Conservation (phyloP, 176 grass and related monocot species). For the Ensete glaucum region DNA sequence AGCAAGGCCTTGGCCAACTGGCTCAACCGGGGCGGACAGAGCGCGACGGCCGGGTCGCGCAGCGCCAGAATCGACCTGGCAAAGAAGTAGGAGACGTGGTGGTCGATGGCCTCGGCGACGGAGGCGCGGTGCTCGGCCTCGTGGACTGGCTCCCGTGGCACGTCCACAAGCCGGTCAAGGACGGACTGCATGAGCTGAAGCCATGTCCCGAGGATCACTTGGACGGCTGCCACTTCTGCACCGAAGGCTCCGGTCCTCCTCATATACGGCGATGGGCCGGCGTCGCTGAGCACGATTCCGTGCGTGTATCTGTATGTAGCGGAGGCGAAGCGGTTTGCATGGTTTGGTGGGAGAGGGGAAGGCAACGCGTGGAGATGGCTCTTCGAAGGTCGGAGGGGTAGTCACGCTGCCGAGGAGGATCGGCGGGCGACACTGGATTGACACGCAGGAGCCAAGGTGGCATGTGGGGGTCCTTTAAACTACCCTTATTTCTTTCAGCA, state of each 20-base stretch:
- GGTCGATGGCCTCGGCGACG: slow-evolving; percentile 1
- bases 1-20: slow-evolving; percentile 2
- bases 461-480: no score
- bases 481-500: no score
- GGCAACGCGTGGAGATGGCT: neutral
- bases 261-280: neutral
- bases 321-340: neutral
- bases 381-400: no score
- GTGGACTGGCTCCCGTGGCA: neutral
- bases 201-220: slow-evolving; percentile 1
- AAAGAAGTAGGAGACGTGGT: slow-evolving; percentile 2
- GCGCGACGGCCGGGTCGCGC: slow-evolving; percentile 6
- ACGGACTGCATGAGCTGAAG: neutral
- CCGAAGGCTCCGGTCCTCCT: neutral
- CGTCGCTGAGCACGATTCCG: no score
- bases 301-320: neutral
- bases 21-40: slow-evolving; percentile 15
- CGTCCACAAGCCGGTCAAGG: neutral
- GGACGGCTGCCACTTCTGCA: neutral
- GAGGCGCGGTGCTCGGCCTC: neutral
- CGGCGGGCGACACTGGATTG: no score
- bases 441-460: no score
- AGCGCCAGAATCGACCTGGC: neutral
- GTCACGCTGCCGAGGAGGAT: no score
- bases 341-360: neutral